Conservation (phyloP, 2,329 filamentous ascomycete genomes). For the Nothophoma quercina region DNA sequence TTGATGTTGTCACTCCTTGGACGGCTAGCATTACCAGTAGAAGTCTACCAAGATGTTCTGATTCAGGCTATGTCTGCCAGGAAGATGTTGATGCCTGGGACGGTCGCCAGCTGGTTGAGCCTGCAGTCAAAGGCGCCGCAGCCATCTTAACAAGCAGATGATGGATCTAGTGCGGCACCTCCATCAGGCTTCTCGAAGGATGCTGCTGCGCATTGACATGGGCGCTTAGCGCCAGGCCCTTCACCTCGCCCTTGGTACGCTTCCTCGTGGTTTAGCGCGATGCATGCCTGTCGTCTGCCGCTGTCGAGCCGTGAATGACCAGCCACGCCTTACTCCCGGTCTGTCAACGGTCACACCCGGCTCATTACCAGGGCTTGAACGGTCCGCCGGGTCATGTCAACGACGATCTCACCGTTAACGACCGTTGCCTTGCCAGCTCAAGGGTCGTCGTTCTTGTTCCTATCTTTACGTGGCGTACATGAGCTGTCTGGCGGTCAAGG, state of each 20-base stretch:
- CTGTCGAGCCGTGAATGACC: constrained; percentile 44
- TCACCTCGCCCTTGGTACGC: constrained; percentile 30
- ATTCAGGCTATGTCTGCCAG: too few relatives aligned
- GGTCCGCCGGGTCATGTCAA: constrained; percentile 34
- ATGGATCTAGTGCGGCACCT: constrained; percentile 45
- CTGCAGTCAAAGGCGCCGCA: constrained; percentile 19
- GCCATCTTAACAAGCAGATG: constrained; percentile 33
- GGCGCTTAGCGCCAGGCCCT: constrained; percentile 37
- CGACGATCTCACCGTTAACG: constrained; percentile 26
- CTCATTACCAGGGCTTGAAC: constrained; percentile 47
- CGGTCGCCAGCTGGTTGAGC: constrained; percentile 23
- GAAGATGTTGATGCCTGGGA: constrained; percentile 16
- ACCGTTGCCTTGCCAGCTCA: not conserved
- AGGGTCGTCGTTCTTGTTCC: not conserved
- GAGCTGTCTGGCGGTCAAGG: not conserved
- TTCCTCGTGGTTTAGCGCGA: constrained; percentile 28
- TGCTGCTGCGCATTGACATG: constrained; percentile 31
- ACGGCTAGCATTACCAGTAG: constrained; percentile 20
- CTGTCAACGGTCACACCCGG: constrained; percentile 44
- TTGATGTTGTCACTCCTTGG: constrained; percentile 25
- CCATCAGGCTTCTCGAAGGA: constrained; percentile 37
- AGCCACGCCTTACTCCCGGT: constrained; percentile 24
- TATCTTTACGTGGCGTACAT: not conserved
- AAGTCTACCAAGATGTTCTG: constrained; percentile 7
- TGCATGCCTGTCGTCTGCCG: constrained; percentile 27